These are phyloP conservation scores for Pseudoneurospora amorphoporcata DNA, from an alignment of 495 filamentous ascomycete genomes.

Conservation along the genomic window DNA sequence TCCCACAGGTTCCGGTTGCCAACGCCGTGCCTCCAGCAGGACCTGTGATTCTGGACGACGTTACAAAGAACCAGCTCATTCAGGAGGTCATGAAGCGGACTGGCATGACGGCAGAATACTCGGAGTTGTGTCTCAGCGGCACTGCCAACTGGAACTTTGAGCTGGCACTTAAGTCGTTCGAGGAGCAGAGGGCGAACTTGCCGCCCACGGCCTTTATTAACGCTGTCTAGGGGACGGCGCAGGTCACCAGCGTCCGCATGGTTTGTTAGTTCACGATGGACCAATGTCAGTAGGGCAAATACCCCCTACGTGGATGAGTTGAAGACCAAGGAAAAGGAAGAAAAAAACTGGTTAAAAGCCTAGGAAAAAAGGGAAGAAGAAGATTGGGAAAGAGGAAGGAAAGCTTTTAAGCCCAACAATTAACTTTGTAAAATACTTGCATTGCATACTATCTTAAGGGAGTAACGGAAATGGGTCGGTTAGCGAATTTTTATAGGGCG, in stretches of 20 bases:
- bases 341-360: background rate
- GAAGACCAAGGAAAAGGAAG: background rate
- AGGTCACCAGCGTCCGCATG: background rate
- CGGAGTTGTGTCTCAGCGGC: constrained; percentile 56
- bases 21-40: constrained; percentile 8
- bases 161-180: constrained; percentile 56
- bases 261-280: background rate
- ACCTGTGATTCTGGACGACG: constrained; percentile 20
- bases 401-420: background rate
- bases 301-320: background rate
- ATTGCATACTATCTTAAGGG: background rate
- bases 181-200: constrained; percentile 38
- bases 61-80: constrained; percentile 50
- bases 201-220: constrained; percentile 29
- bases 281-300: background rate
- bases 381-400: background rate
- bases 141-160: constrained; percentile 62
- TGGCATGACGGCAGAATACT: constrained; percentile 61
- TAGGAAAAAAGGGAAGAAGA: background rate
- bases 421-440: background rate
- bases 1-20: background rate
- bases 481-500: background rate
- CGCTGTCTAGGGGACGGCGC: constrained; percentile 1
- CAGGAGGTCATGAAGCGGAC: constrained; percentile 56
- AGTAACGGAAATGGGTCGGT: background rate